Conservation (phyloP, 768 basidiomycete genomes). For the Asterophora lycoperdoides region DNA sequence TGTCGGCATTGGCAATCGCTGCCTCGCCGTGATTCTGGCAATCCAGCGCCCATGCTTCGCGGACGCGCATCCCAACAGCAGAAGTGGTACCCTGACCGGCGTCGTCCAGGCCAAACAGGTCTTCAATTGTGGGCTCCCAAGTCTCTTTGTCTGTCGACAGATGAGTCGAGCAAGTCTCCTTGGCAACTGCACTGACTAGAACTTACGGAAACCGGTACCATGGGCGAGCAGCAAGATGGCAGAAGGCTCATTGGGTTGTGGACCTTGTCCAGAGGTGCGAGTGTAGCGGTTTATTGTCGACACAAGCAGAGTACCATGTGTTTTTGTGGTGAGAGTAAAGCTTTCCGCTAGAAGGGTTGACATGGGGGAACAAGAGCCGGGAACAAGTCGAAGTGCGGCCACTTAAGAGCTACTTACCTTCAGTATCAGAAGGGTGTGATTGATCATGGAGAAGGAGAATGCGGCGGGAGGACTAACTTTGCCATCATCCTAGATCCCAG, state of each 20-base stretch:
- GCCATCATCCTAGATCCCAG: no score
- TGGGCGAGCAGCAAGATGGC: conserved; percentile 24
- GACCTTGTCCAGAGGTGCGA: neutral
- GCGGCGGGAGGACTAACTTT: no score
- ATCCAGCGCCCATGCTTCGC: conserved; percentile 35
- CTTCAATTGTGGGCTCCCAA: conserved; percentile 35
- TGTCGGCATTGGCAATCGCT: conserved; percentile 28
- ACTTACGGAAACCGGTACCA: conserved; percentile 29
- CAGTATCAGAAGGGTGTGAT: no score
- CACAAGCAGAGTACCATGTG: conserved; percentile 23
- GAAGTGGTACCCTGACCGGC: no score
- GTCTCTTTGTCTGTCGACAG: conserved; percentile 31
- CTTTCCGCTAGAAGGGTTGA: conserved; percentile 23
- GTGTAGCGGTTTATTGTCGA: conserved; percentile 29
- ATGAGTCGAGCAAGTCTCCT: neutral
- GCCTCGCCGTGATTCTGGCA: conserved; percentile 37
- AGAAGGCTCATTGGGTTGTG: conserved; percentile 12
- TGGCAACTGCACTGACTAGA: no score
- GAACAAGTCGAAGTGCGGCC: no score
- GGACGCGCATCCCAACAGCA: conserved; percentile 16
- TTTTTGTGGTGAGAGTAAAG: conserved; percentile 23
- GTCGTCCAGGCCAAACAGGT: no score
- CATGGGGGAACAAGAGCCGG: no score
- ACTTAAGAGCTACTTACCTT: no score
- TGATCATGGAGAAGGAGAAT: no score